A percentile compares a stretch with the other conserved stretches of the same genome.
Conservation (phyloP, 371 early-diverging fungal genomes). For the Dinochytrium kinnereticum region DNA sequence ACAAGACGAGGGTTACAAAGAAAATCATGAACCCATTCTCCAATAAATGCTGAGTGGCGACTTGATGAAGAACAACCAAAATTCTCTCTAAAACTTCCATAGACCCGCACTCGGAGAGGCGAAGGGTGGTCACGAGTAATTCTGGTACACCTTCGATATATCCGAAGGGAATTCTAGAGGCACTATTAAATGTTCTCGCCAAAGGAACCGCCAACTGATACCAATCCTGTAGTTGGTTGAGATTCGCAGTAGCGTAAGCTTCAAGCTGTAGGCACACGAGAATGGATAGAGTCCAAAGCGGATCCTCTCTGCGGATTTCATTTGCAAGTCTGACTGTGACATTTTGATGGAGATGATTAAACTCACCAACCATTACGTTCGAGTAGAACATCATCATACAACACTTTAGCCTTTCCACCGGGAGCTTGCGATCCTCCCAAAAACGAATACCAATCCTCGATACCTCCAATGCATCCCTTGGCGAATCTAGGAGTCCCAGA, state of each 20-base stretch:
- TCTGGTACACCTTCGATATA: not conserved
- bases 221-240: not conserved
- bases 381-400: not conserved
- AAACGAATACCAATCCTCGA: not conserved
- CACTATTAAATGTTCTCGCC: not conserved
- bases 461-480: not conserved
- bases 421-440: not conserved
- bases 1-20: no score
- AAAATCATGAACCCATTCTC: no score
- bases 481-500: not conserved
- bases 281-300: not conserved
- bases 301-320: not conserved
- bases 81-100: not conserved
- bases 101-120: not conserved
- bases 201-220: not conserved
- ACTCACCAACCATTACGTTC: not conserved
- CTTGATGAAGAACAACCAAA: no score
- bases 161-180: not conserved
- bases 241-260: not conserved
- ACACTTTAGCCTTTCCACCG: not conserved
- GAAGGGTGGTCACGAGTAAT: not conserved
- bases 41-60: no score
- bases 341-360: not conserved
- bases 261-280: not conserved
- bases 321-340: not conserved